phyloP scores from a whole-genome alignment of 768 basidiomycete species.

The Hypholoma sublateritium region DNA sequence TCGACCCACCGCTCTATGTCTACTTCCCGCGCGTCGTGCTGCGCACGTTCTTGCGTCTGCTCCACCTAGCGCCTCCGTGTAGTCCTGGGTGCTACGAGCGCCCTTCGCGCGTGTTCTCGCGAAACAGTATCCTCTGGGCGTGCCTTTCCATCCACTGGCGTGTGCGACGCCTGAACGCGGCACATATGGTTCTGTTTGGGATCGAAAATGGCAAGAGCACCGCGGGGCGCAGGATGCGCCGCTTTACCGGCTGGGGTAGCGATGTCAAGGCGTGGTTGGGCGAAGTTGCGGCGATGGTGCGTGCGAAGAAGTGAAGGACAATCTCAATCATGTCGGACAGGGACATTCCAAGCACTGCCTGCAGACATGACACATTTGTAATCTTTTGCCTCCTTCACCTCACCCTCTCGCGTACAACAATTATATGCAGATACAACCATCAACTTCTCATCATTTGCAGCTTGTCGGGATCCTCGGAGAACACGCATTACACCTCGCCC shows the following conservation, averaged over 20 bases:
- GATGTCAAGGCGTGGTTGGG: slow-evolving; percentile 42
- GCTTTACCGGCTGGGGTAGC: slow-evolving; percentile 51
- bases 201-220: slow-evolving; percentile 29
- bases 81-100: slow-evolving; percentile 50
- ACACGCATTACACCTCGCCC: too few species aligned
- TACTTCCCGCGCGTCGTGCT: slow-evolving; percentile 61
- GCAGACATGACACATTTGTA: too few species aligned
- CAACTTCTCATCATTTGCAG: too few species aligned
- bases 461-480: too few species aligned
- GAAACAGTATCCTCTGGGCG: slow-evolving; percentile 55
- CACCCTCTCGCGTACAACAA: too few species aligned
- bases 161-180: slow-evolving; percentile 23
- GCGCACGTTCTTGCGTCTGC: slow-evolving; percentile 51
- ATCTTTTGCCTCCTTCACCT: too few species aligned
- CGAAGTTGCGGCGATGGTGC: slow-evolving; percentile 30
- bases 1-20: slow-evolving; percentile 60
- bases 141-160: slow-evolving; percentile 42
- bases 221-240: slow-evolving; percentile 37
- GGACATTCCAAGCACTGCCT: too few species aligned
- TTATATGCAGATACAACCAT: too few species aligned
- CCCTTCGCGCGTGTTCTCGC: slow-evolving; percentile 39
- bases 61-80: slow-evolving; percentile 36
- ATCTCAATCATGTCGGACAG: too few species aligned
- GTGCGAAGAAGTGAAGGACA: slow-evolving; percentile 7
- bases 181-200: slow-evolving; percentile 32